A percentile compares a stretch with the other conserved stretches of the same genome.
Conservation (phyloP, 768 basidiomycete species). For the Daedaleopsis nitida region DNA sequence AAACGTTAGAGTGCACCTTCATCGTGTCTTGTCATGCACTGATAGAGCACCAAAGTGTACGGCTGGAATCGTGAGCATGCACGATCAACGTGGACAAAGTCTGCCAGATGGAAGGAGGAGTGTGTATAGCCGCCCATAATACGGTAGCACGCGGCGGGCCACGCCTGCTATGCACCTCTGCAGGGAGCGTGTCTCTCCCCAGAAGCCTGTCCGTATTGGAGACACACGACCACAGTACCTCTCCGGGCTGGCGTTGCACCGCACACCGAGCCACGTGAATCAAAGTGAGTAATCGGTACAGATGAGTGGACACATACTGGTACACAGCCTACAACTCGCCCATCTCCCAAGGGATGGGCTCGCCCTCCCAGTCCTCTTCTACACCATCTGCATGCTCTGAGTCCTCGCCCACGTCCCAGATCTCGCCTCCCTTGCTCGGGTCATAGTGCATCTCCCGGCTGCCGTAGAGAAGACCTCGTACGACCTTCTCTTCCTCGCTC, state of each 20-base stretch:
- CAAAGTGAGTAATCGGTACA: conserved; percentile 20
- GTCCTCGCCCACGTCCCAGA: conserved; percentile 36
- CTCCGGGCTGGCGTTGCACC: background rate
- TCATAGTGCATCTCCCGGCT: conserved; percentile 57
- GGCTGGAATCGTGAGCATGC: conserved; percentile 21
- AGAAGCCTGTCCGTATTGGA: background rate
- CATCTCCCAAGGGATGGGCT: conserved; percentile 80
- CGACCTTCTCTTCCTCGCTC: conserved; percentile 49
- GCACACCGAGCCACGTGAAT: conserved; percentile 3
- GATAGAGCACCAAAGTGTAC: conserved; percentile 10
- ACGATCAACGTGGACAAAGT: conserved; percentile 24
- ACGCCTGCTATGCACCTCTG: conserved; percentile 20
- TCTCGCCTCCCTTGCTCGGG: conserved; percentile 65
- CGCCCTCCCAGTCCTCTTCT: conserved; percentile 68
- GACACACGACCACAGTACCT: conserved; percentile 18
- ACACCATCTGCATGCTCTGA: conserved; percentile 46
- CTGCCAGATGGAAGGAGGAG: conserved; percentile 8
- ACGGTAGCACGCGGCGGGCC: conserved; percentile 25
- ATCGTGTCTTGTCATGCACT: conserved; percentile 6
- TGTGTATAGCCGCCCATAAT: conserved; percentile 26
- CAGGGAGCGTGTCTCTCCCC: conserved; percentile 3
- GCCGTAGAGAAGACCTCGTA: conserved; percentile 63
- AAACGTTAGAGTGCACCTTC: conserved; percentile 9
- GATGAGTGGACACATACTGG: conserved; percentile 18
- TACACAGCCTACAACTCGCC: conserved; percentile 60